Evolutionary conservation across 176 grass and related monocot genomes (phyloP).

Genomic region (Bolboschoenus planiculmis): DNA sequence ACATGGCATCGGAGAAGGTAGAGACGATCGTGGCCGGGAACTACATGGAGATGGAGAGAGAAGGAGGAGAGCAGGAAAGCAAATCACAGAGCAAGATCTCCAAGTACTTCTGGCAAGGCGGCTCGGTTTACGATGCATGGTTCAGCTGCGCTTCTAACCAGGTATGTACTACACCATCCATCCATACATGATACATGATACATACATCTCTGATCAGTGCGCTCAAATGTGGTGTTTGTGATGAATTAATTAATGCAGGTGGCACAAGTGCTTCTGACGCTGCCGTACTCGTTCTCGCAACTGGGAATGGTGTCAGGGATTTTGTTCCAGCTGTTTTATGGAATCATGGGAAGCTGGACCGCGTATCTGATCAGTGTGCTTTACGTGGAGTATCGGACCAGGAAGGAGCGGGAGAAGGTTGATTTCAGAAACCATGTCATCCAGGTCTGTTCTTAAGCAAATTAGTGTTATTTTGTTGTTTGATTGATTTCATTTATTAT

Average conservation of each 20-base stretch:
- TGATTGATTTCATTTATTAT: neutral
- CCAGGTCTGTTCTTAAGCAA: slow-evolving; percentile 31
- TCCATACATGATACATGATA: neutral
- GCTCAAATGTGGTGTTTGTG: neutral
- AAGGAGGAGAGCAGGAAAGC: slow-evolving; percentile 16
- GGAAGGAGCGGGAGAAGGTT: slow-evolving; percentile 75
- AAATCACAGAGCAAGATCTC: slow-evolving; percentile 17
- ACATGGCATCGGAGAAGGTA: slow-evolving; percentile 91
- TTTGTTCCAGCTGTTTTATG: slow-evolving; percentile 72
- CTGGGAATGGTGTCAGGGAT: slow-evolving; percentile 79
- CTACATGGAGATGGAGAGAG: slow-evolving; percentile 88
- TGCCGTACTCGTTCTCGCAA: slow-evolving; percentile 98
- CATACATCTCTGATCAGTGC: neutral
- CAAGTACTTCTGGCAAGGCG: slow-evolving; percentile 78
- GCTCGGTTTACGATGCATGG: slow-evolving; percentile 89
- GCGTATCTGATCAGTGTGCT: slow-evolving; percentile 90
- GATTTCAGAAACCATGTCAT: slow-evolving; percentile 98
- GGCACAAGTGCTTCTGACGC: slow-evolving; percentile 95
- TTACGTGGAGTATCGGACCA: slow-evolving; percentile 82
- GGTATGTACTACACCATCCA: slow-evolving; percentile 19
- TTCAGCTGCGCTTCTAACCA: slow-evolving; percentile 97
- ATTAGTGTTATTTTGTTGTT: neutral
- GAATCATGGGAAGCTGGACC: slow-evolving; percentile 90
- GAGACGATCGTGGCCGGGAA: slow-evolving; percentile 94
- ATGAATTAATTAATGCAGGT: slow-evolving; percentile 34